Evolutionary conservation across 257 asterid species (phyloP).

Genomic region (Solanum paucissectum): DNA sequence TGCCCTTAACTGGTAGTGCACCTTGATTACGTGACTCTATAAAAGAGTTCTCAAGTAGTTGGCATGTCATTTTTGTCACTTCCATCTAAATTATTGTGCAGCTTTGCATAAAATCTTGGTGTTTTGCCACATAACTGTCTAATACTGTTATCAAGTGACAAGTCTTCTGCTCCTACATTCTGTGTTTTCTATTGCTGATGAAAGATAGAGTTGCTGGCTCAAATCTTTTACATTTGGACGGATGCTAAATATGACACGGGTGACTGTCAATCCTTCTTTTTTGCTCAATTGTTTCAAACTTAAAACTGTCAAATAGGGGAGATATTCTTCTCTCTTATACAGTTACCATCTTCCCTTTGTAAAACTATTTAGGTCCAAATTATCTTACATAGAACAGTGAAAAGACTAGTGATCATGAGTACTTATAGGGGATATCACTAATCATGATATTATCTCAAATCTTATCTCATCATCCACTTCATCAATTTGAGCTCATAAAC

Average conservation of each 20-base stretch:
- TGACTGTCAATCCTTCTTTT: background rate
- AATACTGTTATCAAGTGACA: background rate
- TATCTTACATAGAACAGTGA: background rate
- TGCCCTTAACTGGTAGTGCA: background rate
- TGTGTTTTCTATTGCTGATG: background rate
- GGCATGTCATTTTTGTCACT: background rate
- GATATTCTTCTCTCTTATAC: background rate
- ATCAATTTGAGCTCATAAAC: background rate
- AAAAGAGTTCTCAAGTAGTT: background rate
- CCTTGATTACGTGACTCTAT: background rate
- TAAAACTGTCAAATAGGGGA: background rate
- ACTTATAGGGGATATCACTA: background rate
- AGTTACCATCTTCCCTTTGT: background rate
- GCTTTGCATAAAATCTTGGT: background rate
- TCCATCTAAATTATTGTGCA: background rate
- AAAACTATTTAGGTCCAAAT: background rate
- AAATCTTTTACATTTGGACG: background rate
- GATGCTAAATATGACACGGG: background rate
- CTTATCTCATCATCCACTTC: background rate
- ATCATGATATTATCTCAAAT: background rate
- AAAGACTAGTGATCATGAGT: background rate
- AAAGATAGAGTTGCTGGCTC: background rate
- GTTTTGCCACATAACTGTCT: background rate
- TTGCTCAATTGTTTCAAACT: background rate
- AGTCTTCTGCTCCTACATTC: background rate